Conservation (phyloP, 2,329 filamentous ascomycete species). For the Aspergillus oerlinghausenensis region DNA sequence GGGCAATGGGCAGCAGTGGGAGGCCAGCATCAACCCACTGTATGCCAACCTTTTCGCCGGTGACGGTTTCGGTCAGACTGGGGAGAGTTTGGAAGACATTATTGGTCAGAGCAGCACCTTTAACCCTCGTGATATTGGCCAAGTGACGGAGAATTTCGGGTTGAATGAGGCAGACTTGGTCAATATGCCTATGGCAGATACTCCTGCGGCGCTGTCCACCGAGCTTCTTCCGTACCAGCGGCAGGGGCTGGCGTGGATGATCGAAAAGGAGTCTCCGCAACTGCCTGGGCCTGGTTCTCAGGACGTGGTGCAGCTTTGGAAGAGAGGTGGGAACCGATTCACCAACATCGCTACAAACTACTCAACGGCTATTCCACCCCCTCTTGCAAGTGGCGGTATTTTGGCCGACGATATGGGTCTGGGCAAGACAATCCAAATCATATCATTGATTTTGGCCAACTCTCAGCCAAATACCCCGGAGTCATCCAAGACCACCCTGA, state of each 20-base stretch:
- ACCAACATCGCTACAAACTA: constrained; percentile 70
- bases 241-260: constrained; percentile 77
- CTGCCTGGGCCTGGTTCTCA: constrained; percentile 56
- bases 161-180: constrained; percentile 65
- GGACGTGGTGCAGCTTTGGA: constrained; percentile 75
- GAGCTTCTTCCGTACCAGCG: constrained; percentile 73
- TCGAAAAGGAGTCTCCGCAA: constrained; percentile 66
- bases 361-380: constrained; percentile 53
- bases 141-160: constrained; percentile 66
- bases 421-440: constrained; percentile 82
- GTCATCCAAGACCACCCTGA: constrained; percentile 62
- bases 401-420: constrained; percentile 91
- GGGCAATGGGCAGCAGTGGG: constrained; percentile 23
- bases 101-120: constrained; percentile 63
- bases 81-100: constrained; percentile 57
- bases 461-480: constrained; percentile 39
- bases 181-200: constrained; percentile 66
- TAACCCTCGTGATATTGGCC: constrained; percentile 60
- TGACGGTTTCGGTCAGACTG: constrained; percentile 19
- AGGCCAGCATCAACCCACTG: constrained; percentile 20
- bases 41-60: constrained; percentile 36
- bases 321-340: constrained; percentile 49
- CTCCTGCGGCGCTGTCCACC: constrained; percentile 62
- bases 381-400: constrained; percentile 73
- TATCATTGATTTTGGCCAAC: constrained; percentile 68